Evolutionary conservation across 306 rosid genomes (phyloP), one percentile per base, ranked within the genome.

Genomic region (Coriaria nepalensis): DNA sequence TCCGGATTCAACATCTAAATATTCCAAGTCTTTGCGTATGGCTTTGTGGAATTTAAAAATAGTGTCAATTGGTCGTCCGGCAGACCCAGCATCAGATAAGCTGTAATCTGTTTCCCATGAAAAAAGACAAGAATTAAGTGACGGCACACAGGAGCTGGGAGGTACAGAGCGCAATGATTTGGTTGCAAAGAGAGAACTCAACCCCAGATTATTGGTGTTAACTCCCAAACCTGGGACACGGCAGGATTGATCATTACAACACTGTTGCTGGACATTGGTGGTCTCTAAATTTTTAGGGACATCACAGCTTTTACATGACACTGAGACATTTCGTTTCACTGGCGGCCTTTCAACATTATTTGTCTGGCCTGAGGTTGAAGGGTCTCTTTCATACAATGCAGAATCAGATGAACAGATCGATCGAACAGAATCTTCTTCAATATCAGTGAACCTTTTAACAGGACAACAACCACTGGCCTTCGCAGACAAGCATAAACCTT

Each of bases 11-110:
- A 79, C 69, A 50, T 92, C 98, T 67, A 92, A 75, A 82, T 85
- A 92, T 73, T 92, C 98, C 75, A 92, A 70, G 73, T 92, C 98
- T 74, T 85, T 92, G 66, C 79, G 84, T 67, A 92, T 92, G 52
- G 98, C 98, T 75, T 79, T 92, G 59, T 92, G 98, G 69, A 92
- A 92, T 69, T 92, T 85, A 76, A 92, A 92, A 63, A 92, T 92
- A 53, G 94, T 92, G 75, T 92, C 98, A 47, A 92, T 92, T 41
- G 98, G 98, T 41, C 94, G 75, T 67, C 79, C 98, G 68, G 86
- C 81, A 61, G 76, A 61, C 38, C 77, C 82, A 65, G 64, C 53
- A 61, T 78, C 87, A 69, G 70, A 73, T 29, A 75, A 63, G 64
- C 68, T 65, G 68, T 53, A 65, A 55, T 92, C 98, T 11, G 83